These are phyloP conservation scores for Hygrocybe coccinea DNA, from an alignment of 768 basidiomycete genomes.

Conservation along the genomic window DNA sequence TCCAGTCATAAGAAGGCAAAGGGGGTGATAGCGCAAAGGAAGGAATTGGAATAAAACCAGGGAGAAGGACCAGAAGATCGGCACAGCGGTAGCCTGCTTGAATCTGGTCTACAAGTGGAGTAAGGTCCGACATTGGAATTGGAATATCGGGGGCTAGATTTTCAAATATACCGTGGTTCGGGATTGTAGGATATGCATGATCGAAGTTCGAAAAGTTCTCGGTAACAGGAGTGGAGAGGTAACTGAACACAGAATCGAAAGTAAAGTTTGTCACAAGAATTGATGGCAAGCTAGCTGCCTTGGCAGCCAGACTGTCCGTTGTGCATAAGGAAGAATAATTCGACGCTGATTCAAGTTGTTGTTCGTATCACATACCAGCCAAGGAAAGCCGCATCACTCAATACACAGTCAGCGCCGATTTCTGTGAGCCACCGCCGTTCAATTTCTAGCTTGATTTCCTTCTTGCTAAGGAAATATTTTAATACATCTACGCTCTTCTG, in stretches of 20 bases:
- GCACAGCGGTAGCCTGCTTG: conserved; percentile 64
- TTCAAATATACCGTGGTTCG: conserved; percentile 15
- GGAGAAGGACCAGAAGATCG: conserved; percentile 63
- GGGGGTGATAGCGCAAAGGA: conserved; percentile 52
- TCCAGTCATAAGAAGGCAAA: conserved; percentile 63
- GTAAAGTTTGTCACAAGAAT: conserved; percentile 78
- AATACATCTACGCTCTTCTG: conserved; percentile 62
- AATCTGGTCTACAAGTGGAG: conserved; percentile 61
- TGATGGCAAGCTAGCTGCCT: conserved; percentile 58
- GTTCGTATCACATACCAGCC: conserved; percentile 51
- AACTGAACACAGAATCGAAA: conserved; percentile 80
- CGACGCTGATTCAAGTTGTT: background rate
- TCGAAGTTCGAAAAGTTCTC: conserved; percentile 25
- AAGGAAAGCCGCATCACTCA: conserved; percentile 75
- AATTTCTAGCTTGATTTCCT: conserved; percentile 48
- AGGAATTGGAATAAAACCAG: conserved; percentile 73
- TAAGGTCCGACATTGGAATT: conserved; percentile 43
- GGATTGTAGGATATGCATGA: conserved; percentile 7
- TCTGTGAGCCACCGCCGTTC: conserved; percentile 57
- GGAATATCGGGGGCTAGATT: conserved; percentile 49
- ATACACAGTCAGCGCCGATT: conserved; percentile 50
- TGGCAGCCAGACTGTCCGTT: conserved; percentile 54
- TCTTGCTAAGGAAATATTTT: conserved; percentile 49
- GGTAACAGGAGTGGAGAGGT: conserved; percentile 55
- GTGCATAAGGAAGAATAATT: background rate